Base-by-base conservation (phyloP, 305 asterid genomes). In the Rubia peregrina region DNA sequence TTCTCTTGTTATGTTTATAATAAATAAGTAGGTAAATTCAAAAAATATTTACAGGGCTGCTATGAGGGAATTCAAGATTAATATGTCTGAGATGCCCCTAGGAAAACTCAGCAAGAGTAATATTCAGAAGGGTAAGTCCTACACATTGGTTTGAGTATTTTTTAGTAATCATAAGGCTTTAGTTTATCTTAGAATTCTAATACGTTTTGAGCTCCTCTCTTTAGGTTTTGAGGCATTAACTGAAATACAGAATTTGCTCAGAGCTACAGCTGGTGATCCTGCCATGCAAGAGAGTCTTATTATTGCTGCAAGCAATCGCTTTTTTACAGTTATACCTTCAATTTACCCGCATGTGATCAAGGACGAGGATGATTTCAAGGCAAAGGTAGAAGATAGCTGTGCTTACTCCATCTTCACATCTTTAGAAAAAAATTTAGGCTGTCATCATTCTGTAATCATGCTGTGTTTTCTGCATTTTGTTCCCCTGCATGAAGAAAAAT, bases 21-120 rank as follows among this genome's bases (percentile, higher is more conserved):
- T 55, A 65, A 74, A 65, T 60, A 65, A 43, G 71, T 64, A 76
- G 36, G 63, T 65, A 71, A 77, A 61, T 73, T 71, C 66, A 76
- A 67, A 9, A 71, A 71, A 42, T 57, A 14, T 70, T 44, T 85
- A 63, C 93, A 94, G 99, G 87, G 98, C 92, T 84, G 99, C 98
- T 46, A 91, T 91, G 98, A 87, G 92, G 98, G 99, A 94, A 74
- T 94, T 91, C 73, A 90, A 94, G 89, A 94, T 94, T 78, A 94
- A 94, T 82, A 85, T 94, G 92, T 88, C 96, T 6, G 97, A 91
- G 85, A 91, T 94, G 99, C 99, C 99, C 13, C 85, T 94, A 4
- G 99, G 99, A 76, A 94, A 94, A 82, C 89, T 94, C 53, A 91
- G 99, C 84, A 91, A 85, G 83, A 84, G 76, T 79, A 94, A 88